Evolutionary conservation across 2,329 filamentous ascomycete species (phyloP).

Genomic region (Fusarium ramigenum): DNA sequence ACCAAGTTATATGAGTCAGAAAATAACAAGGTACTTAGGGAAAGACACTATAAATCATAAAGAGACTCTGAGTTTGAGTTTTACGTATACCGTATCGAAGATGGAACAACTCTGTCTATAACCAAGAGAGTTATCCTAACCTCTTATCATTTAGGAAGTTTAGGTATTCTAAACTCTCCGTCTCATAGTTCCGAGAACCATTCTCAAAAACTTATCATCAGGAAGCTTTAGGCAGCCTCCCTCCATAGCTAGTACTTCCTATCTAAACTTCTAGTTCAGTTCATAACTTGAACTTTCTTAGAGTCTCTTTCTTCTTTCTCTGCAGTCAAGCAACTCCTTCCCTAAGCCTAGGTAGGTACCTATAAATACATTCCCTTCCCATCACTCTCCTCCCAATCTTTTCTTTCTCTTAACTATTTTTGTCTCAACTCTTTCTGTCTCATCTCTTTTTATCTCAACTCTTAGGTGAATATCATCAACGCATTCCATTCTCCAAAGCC

Average conservation of each 20-base stretch:
- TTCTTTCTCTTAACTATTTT: not conserved
- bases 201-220: not conserved
- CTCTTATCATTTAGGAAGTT: not conserved
- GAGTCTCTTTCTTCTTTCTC: not conserved
- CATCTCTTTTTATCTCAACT: not conserved
- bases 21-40: not conserved
- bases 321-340: not conserved
- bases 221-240: not conserved
- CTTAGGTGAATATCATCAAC: not conserved
- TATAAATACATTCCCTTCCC: not conserved
- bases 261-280: not conserved
- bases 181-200: not conserved
- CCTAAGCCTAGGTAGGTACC: not conserved
- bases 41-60: not conserved
- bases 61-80: not conserved
- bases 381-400: not conserved
- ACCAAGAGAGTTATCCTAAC: not conserved
- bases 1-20: not conserved
- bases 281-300: not conserved
- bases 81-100: not conserved
- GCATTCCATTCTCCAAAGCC: not conserved
- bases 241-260: not conserved
- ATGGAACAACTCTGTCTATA: not conserved
- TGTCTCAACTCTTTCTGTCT: not conserved
- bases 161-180: not conserved